A percentile compares a stretch with the other conserved stretches of the same genome.
phyloP scores from a whole-genome alignment of 2,329 filamentous ascomycete genomes.

The Metarhizium album region DNA sequence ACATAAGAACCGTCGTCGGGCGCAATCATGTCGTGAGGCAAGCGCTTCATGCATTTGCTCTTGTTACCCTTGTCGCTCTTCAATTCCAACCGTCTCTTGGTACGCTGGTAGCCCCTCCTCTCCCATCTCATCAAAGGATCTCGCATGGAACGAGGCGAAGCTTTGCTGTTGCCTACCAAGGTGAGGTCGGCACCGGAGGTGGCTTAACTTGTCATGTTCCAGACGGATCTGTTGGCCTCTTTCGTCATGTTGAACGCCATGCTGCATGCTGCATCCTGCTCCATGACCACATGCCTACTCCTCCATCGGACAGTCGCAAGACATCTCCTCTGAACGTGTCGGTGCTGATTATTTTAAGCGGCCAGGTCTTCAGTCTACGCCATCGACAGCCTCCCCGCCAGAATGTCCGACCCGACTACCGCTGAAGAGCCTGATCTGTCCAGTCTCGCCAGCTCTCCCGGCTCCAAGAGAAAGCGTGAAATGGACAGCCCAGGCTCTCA shows the following conservation, averaged over 20 bases:
- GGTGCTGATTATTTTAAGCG: not conserved
- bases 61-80: not conserved
- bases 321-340: too few relatives aligned
- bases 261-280: not conserved
- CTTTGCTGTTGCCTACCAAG: not conserved
- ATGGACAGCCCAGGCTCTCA: conserved; percentile 38
- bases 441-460: conserved; percentile 30
- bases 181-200: not conserved
- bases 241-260: not conserved
- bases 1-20: too few relatives aligned
- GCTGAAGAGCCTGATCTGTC: conserved; percentile 38
- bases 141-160: not conserved
- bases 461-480: conserved; percentile 46
- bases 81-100: not conserved
- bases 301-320: not conserved
- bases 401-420: conserved; percentile 37
- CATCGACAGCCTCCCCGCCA: not conserved
- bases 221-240: not conserved
- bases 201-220: not conserved
- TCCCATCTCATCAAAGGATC: not conserved
- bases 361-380: not conserved
- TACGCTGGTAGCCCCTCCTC: not conserved
- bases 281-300: not conserved
- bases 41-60: not conserved
- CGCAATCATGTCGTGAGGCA: not conserved